Evolutionary conservation across 352 stramenopile species (phyloP).

Genomic region (Phytophthora meadii): DNA sequence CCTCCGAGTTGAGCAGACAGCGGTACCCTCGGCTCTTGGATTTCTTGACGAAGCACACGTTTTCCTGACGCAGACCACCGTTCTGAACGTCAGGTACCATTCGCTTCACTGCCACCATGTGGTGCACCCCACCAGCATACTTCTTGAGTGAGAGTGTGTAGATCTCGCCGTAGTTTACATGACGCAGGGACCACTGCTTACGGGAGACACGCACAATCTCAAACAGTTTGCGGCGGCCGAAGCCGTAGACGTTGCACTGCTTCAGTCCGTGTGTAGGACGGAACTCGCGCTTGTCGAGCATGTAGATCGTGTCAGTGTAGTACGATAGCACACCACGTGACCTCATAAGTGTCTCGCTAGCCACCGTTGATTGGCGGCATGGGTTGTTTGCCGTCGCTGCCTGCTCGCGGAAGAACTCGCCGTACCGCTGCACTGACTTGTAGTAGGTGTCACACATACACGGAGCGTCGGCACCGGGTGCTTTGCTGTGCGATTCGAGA

Average conservation of each 20-base stretch:
- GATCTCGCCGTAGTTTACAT: conserved; percentile 66
- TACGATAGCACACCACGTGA: conserved; percentile 75
- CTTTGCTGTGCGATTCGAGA: conserved; percentile 54
- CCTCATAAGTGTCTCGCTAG: conserved; percentile 81
- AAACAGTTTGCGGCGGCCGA: conserved; percentile 79
- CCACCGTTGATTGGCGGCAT: conserved; percentile 67
- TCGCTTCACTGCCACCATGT: conserved; percentile 82
- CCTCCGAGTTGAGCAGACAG: conserved; percentile 81
- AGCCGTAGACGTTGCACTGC: conserved; percentile 79
- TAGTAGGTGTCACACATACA: conserved; percentile 82
- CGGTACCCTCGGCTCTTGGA: conserved; percentile 71
- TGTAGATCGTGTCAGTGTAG: conserved; percentile 86
- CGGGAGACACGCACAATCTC: conserved; percentile 77
- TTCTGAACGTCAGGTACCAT: conserved; percentile 60
- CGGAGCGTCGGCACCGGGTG: conserved; percentile 35
- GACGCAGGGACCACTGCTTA: conserved; percentile 75
- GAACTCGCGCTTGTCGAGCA: conserved; percentile 85
- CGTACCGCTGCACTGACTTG: conserved; percentile 73
- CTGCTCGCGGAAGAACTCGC: conserved; percentile 68
- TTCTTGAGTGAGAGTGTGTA: conserved; percentile 74
- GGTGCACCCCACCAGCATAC: conserved; percentile 71
- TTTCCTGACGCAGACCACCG: conserved; percentile 67
- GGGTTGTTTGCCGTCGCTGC: conserved; percentile 41
- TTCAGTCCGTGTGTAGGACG: conserved; percentile 65
- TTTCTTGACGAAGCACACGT: conserved; percentile 86